These are phyloP conservation scores for Trichopus zeylanicus DNA, from an alignment of 116 monocot genomes.

Conservation along the genomic window DNA sequence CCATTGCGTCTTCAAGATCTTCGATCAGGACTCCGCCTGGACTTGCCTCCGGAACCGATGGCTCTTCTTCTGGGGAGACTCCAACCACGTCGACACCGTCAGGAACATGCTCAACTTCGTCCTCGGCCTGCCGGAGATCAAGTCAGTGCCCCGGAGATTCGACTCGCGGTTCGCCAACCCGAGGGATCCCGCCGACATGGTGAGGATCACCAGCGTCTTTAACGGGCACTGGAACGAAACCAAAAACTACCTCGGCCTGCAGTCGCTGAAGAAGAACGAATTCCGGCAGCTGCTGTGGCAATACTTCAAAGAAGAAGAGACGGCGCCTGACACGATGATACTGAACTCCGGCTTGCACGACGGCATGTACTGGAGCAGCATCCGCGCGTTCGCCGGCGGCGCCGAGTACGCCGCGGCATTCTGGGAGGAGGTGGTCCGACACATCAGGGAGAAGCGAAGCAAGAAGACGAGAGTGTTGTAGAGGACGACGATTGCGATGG, in stretches of 20 bases:
- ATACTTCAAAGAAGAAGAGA: slow-evolving; percentile 36
- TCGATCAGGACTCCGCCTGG: slow-evolving; percentile 50
- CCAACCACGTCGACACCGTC: slow-evolving; percentile 91
- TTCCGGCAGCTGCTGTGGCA: slow-evolving; percentile 38
- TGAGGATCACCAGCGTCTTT: slow-evolving; percentile 82
- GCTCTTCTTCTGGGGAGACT: slow-evolving; percentile 98
- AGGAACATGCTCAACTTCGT: slow-evolving; percentile 73
- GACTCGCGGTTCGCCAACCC: slow-evolving; percentile 50
- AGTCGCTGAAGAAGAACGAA: slow-evolving; percentile 35
- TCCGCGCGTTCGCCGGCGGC: slow-evolving; percentile 36
- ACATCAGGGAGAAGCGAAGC: slow-evolving; percentile 7
- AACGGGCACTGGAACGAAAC: slow-evolving; percentile 92
- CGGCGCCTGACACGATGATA: slow-evolving; percentile 48
- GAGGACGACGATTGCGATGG: slow-evolving; percentile 67
- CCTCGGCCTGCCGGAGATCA: slow-evolving; percentile 31
- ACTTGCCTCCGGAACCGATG: slow-evolving; percentile 46
- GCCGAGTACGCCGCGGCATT: slow-evolving; percentile 65
- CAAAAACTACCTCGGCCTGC: slow-evolving; percentile 63
- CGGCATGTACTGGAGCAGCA: slow-evolving; percentile 54
- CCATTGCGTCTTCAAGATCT: slow-evolving; percentile 67
- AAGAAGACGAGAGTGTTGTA: slow-evolving; percentile 51
- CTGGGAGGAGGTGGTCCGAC: slow-evolving; percentile 46
- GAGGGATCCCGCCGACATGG: slow-evolving; percentile 28
- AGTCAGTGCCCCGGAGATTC: slow-evolving; percentile 49
- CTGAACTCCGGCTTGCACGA: slow-evolving; percentile 91